Evolutionary conservation across 2,329 filamentous ascomycete species (phyloP), one percentile per base, ranked within the genome.

Genomic region (Talaromyces rugulosus): DNA sequence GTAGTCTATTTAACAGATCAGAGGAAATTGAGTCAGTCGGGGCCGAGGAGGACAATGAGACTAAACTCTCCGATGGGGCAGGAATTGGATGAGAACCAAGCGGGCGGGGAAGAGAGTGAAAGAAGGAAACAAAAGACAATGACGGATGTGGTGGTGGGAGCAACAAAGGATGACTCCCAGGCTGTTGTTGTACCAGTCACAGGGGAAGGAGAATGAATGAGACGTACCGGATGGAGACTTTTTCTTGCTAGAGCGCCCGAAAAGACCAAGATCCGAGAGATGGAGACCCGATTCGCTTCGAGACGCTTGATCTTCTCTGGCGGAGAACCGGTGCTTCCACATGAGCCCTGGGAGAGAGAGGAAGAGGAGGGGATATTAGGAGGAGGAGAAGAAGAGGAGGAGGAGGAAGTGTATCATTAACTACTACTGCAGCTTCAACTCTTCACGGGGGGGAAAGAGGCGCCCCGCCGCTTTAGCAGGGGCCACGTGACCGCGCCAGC

Each of bases 291-390:
- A 71, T 69, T 76, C 72, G 65, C 64, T 74, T 18, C 72, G 73
- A 70, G 73, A 68, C 65, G 70, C 70, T 65, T 72, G 70, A 68
- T 77, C 74, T 66, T 72, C 73, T 74, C 72, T 75, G 71, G 74
- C 70, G 62, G 74, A 74, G 57, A 70, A 69, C 63, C 73, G 74
- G 70, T 73, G 72, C 72, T 77, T 77, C 75, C 75, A 77, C 75
- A 77, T 77, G 69, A 63, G 62, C 51, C 60, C 60, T 23, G 14
- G 16, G n/a, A 2, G n/a, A 27, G 44, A 27, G 44, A 11, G 11
- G 44, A 27, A 27, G 44, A 27, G 11, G 23, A 8, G 9, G n/a
- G 11, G 23, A 18, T n/a, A 16, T 23, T 23, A 27, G 44, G 9
- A 47, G 11, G 44, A 23, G 8, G 11, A 36, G 33, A 12, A 4